Conservation (phyloP, 495 filamentous ascomycete genomes). For the Apiosordaria backusii region DNA sequence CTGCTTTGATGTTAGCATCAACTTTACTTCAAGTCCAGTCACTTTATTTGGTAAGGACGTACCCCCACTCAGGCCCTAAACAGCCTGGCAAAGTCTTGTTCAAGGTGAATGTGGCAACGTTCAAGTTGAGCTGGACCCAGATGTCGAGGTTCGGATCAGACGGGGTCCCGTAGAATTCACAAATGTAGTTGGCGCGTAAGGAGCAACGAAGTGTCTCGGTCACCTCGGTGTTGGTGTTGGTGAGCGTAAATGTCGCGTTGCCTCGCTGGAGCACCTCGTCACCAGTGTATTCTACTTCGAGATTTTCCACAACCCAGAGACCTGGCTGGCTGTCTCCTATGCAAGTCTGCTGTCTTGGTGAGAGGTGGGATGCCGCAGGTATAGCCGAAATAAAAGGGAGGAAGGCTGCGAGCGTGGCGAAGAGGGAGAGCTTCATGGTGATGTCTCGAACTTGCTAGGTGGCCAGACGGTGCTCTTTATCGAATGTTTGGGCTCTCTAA, state of each 20-base stretch:
- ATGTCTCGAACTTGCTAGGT: not conserved
- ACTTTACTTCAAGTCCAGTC: not conserved
- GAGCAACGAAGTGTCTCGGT: slow-evolving; percentile 6
- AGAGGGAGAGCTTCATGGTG: not conserved
- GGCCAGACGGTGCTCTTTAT: not conserved
- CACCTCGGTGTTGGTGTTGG: slow-evolving; percentile 2
- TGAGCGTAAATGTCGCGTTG: slow-evolving; percentile 13
- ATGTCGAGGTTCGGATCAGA: slow-evolving; percentile 9
- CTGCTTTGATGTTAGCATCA: not conserved
- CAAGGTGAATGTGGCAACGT: slow-evolving; percentile 7
- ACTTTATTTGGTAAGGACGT: not conserved
- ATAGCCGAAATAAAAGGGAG: not conserved
- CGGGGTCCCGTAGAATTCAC: slow-evolving; percentile 13
- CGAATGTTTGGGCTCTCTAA: too few relatives aligned
- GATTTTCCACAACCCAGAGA: slow-evolving; percentile 8
- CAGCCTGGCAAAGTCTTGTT: slow-evolving; percentile 3
- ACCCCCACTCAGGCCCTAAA: slow-evolving; percentile 2
- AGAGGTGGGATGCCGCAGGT: not conserved
- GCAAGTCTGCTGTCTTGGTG: not conserved
- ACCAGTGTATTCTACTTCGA: slow-evolving; percentile 7
- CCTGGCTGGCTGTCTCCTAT: not conserved
- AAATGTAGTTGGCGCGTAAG: slow-evolving; percentile 17
- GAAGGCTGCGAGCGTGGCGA: not conserved
- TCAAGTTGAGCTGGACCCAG: slow-evolving; percentile 16
- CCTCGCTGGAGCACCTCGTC: slow-evolving; percentile 6